Percentiles rank a stretch among this genome's conserved stretches.
These are phyloP conservation scores for Cutaneotrichosporon sp. DNA, from an alignment of 1,284 basidiomycete genomes.

Conservation along the genomic window DNA sequence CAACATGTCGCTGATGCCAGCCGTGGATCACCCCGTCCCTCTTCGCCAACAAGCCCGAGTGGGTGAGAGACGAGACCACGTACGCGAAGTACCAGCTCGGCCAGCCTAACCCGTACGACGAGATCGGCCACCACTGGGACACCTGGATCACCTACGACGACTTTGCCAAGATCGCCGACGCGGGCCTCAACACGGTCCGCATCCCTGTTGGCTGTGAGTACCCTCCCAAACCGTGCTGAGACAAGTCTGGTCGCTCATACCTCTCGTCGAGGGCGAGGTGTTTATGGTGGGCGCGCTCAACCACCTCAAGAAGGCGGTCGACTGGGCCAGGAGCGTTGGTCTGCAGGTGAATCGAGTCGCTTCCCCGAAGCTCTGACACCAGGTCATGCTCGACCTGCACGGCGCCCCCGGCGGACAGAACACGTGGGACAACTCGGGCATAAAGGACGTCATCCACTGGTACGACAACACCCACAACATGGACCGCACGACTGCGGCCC, in stretches of 20 bases:
- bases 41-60: constrained; percentile 47
- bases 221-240: constrained; percentile 41
- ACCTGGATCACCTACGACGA: constrained; percentile 53
- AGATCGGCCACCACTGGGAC: constrained; percentile 49
- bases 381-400: constrained; percentile 64
- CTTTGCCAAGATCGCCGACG: constrained; percentile 65
- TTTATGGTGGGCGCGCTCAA: constrained; percentile 54
- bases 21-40: constrained; percentile 54
- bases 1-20: constrained; percentile 20
- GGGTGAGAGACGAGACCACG: constrained; percentile 52
- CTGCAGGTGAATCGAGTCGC: constrained; percentile 59
- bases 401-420: constrained; percentile 82
- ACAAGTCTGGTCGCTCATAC: constrained; percentile 50
- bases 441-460: constrained; percentile 68
- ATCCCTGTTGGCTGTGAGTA: constrained; percentile 64
- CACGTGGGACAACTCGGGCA: constrained; percentile 79
- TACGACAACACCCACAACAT: constrained; percentile 67
- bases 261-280: constrained; percentile 59
- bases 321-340: constrained; percentile 73
- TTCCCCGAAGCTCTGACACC: neutral
- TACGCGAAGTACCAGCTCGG: constrained; percentile 42
- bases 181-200: constrained; percentile 76
- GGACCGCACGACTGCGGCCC: constrained; percentile 67
- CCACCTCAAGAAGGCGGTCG: constrained; percentile 63
- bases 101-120: constrained; percentile 31